Conservation (phyloP, 1,284 basidiomycete genomes). For the Apiotrichum gamsii region DNA sequence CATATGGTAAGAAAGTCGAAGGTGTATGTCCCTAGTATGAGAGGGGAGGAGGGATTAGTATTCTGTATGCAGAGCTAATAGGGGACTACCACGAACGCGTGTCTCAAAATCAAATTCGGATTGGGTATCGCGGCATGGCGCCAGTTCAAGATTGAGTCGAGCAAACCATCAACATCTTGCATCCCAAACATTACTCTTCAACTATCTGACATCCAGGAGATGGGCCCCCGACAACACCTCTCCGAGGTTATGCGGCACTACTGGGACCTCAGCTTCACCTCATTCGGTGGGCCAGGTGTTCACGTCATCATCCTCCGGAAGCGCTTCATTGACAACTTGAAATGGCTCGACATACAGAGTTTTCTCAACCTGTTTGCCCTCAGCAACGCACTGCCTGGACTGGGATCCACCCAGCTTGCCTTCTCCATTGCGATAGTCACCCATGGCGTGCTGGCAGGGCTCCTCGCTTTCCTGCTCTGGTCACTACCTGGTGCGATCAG, state of each 20-base stretch:
- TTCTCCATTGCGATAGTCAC: constrained; percentile 45
- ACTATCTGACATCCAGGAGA: too few relatives aligned
- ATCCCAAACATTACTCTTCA: too few relatives aligned
- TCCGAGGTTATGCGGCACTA: constrained; percentile 13
- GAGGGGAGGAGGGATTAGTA: too few relatives aligned
- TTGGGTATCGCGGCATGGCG: too few relatives aligned
- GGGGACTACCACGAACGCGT: too few relatives aligned
- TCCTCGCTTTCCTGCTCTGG: constrained; percentile 47
- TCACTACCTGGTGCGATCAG: constrained; percentile 52
- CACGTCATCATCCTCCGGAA: constrained; percentile 33
- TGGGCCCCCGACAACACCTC: too few relatives aligned
- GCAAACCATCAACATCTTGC: too few relatives aligned
- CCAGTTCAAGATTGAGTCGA: too few relatives aligned
- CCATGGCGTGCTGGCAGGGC: constrained; percentile 42
- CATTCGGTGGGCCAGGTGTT: constrained; percentile 33
- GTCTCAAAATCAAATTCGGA: too few relatives aligned
- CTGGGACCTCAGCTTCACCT: constrained; percentile 29
- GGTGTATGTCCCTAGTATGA: too few relatives aligned
- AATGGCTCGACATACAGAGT: constrained; percentile 31
- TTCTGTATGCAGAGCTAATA: too few relatives aligned
- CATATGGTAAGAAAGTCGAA: too few relatives aligned
- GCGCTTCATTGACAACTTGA: constrained; percentile 26
- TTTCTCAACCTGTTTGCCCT: constrained; percentile 48
- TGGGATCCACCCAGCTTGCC: constrained; percentile 48
- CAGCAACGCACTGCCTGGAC: constrained; percentile 50